phyloP scores from a whole-genome alignment of 345 rosid genomes.

The Conringia planisiliqua region DNA sequence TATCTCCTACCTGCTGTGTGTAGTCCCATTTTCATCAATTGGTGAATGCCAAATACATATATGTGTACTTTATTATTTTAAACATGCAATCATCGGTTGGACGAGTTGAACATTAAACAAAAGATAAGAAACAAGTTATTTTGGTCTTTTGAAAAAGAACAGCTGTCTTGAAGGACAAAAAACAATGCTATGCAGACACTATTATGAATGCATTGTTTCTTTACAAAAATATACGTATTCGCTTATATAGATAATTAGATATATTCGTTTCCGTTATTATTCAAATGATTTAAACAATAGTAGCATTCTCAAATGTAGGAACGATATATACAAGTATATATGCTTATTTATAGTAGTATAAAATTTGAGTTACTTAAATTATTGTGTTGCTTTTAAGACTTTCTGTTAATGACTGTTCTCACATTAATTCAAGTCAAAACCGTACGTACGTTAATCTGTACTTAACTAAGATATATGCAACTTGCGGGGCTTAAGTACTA shows the following conservation, averaged over 20 bases:
- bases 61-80: neutral
- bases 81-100: neutral
- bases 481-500: constrained; percentile 21
- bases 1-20: neutral
- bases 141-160: neutral
- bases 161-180: neutral
- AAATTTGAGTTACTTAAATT: neutral
- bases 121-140: neutral
- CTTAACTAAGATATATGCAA: constrained; percentile 25
- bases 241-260: neutral
- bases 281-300: neutral
- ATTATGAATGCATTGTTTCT: neutral
- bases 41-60: neutral
- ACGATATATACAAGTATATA: neutral
- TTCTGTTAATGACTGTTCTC: neutral
- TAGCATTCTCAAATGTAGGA: neutral
- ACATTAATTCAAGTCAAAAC: constrained; percentile 19
- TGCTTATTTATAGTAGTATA: neutral
- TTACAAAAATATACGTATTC: too few relatives aligned
- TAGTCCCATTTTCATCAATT: neutral
- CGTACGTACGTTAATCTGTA: constrained; percentile 34
- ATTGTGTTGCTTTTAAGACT: constrained; percentile 15
- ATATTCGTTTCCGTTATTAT: neutral
- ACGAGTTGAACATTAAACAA: neutral
- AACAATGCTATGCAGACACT: neutral